Base-by-base conservation (phyloP, 2,329 filamentous ascomycete species). In the Fusarium chaquense region DNA sequence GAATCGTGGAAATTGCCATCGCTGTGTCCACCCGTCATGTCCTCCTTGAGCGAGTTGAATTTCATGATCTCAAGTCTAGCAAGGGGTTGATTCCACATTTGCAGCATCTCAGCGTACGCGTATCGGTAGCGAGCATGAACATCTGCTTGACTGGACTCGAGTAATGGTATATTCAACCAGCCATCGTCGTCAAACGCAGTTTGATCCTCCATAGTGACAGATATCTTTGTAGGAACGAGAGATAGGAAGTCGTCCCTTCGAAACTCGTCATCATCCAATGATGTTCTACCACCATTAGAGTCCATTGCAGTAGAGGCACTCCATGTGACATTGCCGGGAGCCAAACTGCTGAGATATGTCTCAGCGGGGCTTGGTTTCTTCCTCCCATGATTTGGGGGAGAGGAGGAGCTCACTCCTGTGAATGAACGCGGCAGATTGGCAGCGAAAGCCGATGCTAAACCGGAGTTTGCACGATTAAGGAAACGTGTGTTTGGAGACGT, bases 111-210 rank as follows among this genome's bases (percentile, higher is more conserved):
- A n/a, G 89, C 89, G 71, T 92, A 92, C 1, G 86, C 84, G 63
- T 87, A 86, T 36, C 90, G 86, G 73, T 91, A 92, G 71, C 81
- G 83, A n/a, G 84, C 83, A 67, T 89, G 89, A 22, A 85, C 76
- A 5, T 81, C 76, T 7, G 80, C 77, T n/a, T 82, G 83, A 32
- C 75, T 81, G 6, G 84, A 80, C 44, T 89, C 85, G 18, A 91
- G 81, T 4, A 91, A 78, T 6, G 89, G 85, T 5, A 84, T 83
- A 22, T 82, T 84, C 73, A 91, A 83, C 83, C 88, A 90, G 15
- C 89, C 89, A 73, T 91, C 89, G 54, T 91, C 89, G 68, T 91
- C 90, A 70, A 91, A 91, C 22, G 86, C 83, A n/a, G 84, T 83
- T 67, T 89, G 87, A 65, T 91, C 88, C 73, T 87, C 85, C 68